A percentile compares a stretch with the other conserved stretches of the same genome.
phyloP scores from a whole-genome alignment of 2,329 filamentous ascomycete species.

The Emmonsiellopsis sp. region DNA sequence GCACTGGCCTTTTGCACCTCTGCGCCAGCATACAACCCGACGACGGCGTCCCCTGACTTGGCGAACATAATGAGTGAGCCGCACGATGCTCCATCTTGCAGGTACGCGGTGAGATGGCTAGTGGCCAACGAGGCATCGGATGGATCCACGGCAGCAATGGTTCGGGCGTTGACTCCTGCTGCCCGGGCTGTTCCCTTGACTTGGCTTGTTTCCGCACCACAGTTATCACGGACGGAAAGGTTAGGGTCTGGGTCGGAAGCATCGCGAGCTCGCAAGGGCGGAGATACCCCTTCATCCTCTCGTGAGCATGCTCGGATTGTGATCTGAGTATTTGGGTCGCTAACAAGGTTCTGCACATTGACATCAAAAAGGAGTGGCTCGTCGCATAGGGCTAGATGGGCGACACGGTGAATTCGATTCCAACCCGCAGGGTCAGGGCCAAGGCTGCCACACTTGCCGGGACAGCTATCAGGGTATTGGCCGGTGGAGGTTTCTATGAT shows the following conservation, averaged over 20 bases:
- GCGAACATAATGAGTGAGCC: conserved; percentile 6
- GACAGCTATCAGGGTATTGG: background rate
- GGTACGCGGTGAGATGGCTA: background rate
- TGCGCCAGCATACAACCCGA: conserved; percentile 7
- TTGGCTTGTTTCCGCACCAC: background rate
- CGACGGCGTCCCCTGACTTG: conserved; percentile 4
- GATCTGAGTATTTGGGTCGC: background rate
- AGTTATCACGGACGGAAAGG: background rate
- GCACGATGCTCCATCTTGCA: background rate
- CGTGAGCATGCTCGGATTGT: conserved; percentile 6
- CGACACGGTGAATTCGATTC: conserved; percentile 1
- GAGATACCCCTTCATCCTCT: background rate
- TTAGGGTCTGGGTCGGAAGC: background rate
- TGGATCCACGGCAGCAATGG: background rate
- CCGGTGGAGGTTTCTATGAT: background rate
- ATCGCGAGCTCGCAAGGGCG: background rate
- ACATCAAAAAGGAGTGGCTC: conserved; percentile 8
- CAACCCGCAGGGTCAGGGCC: conserved; percentile 7
- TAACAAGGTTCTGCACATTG: conserved; percentile 4
- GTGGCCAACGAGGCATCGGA: background rate
- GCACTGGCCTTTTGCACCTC: conserved; percentile 3
- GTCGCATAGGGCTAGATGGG: conserved; percentile 1
- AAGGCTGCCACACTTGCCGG: background rate
- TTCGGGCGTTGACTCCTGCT: background rate
- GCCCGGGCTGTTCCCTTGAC: background rate